Conservation (phyloP, 2,329 filamentous ascomycete species). For the Pezicula carpinea region DNA sequence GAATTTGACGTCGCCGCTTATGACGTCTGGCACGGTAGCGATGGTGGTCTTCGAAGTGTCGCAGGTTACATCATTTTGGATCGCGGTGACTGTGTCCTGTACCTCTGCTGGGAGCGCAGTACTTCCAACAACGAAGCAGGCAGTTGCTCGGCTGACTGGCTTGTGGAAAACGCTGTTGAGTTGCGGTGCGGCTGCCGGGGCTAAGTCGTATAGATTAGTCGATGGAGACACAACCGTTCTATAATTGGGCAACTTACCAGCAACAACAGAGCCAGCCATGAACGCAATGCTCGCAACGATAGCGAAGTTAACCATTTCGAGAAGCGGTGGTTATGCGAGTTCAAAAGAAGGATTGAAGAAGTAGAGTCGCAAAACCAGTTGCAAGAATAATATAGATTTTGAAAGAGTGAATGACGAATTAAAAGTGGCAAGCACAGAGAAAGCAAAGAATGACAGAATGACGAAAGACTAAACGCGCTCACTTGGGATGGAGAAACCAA, state of each 20-base stretch:
- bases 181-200: neutral
- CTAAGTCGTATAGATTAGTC: neutral
- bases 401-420: neutral
- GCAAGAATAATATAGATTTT: neutral
- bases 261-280: neutral
- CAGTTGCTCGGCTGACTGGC: constrained; percentile 12
- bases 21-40: constrained; percentile 50
- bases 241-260: neutral
- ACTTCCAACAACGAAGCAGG: constrained; percentile 52
- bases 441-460: neutral
- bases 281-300: neutral
- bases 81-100: constrained; percentile 34
- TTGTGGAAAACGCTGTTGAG: constrained; percentile 10
- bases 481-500: neutral
- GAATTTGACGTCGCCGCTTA: constrained; percentile 44
- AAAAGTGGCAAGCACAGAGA: neutral
- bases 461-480: neutral
- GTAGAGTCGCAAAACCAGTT: neutral
- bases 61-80: constrained; percentile 46
- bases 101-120: constrained; percentile 46
- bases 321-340: neutral
- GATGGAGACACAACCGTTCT: neutral
- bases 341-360: neutral
- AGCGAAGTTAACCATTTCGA: neutral
- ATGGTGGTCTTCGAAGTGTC: constrained; percentile 42